A percentile compares a stretch with the other conserved stretches of the same genome.
These are phyloP conservation scores for Wallacemonas rigidus DNA, from an alignment of 208 protist genomes.

Conservation along the genomic window DNA sequence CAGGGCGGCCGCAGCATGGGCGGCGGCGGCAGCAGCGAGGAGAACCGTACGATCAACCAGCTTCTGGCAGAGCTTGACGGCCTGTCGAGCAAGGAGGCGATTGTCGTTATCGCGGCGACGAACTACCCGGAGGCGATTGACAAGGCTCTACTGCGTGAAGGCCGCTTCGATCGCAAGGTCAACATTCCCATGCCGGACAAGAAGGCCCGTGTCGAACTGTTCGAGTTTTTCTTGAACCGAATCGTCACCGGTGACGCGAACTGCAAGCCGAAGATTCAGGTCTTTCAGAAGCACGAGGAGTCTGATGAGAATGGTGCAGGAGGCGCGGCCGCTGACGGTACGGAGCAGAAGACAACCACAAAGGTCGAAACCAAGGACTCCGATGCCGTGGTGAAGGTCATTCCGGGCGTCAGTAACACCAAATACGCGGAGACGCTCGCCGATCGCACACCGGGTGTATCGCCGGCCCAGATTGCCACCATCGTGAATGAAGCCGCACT, in stretches of 20 bases:
- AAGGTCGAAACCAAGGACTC: constrained; percentile 40
- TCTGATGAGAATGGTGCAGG: constrained; percentile 37
- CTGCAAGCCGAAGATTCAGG: constrained; percentile 83
- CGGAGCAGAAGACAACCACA: constrained; percentile 27
- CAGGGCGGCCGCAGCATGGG: constrained; percentile 84
- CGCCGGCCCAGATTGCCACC: constrained; percentile 96
- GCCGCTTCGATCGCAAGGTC: constrained; percentile 93
- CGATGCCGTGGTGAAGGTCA: constrained; percentile 57
- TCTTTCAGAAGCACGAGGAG: constrained; percentile 61
- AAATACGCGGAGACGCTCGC: constrained; percentile 74
- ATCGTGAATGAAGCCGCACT: constrained; percentile 98
- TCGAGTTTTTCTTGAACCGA: constrained; percentile 87
- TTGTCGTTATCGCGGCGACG: constrained; percentile 98
- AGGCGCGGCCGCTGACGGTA: constrained; percentile 8
- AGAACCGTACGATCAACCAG: constrained; percentile 97
- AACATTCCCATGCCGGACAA: constrained; percentile 92
- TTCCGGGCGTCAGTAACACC: constrained; percentile 83
- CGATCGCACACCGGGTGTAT: constrained; percentile 91
- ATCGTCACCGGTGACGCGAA: constrained; percentile 89
- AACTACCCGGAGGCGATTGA: constrained; percentile 97
- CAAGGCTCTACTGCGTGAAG: constrained; percentile 91
- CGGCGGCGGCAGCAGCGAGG: constrained; percentile 86
- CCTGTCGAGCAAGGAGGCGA: constrained; percentile 88
- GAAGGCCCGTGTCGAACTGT: constrained; percentile 85
- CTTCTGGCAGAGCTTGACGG: constrained; percentile 97